Base-by-base conservation (phyloP, 1,284 basidiomycete species). In the Baeospora myosura region DNA sequence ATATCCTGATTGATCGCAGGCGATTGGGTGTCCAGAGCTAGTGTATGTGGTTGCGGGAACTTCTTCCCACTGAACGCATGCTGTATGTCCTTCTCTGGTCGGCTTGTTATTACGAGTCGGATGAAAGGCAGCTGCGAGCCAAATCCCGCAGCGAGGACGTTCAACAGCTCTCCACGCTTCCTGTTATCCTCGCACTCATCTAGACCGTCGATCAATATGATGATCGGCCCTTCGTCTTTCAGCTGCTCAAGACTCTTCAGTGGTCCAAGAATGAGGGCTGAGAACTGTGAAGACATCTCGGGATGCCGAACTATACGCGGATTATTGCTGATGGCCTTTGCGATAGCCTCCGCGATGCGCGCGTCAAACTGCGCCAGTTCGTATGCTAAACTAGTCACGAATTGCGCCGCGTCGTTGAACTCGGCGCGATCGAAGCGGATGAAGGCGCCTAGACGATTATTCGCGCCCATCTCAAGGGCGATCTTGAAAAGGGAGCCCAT, bases 391-490 rank as follows among this genome's bases (percentile, higher is more conserved):
- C 4, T 30, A 24, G 14, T 23, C 14, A 44, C 33, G 12, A 44
- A 40, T 11, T 36, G 31, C 3, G 29, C n/a, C 10, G 43, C 18
- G 18, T 44, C 38, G 14, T 28, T 40, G 17, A 28, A 40, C 3
- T 18, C 25, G 38, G n/a, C 23, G 4, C 43, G 38, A 23, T 44
- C 43, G 18, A 44, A 44, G 17, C 38, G 43, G 20, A 44, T 36
- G 21, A 44, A 44, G 2, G 43, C 38, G 17, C 32, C 43, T n/a
- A 44, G 28, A 23, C 38, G 38, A 24, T 24, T 40, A 28, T 16
- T 18, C 14, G 12, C 30, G n/a, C 43, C 38, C 38, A 40, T 34
- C 12, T 36, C 31, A 5, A 29, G 12, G 2, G 31, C n/a, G 5
- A 28, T 22, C 12, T 40, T 23, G 17, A 28, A 18, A 2, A 44